Base-by-base conservation (phyloP, 495 filamentous ascomycete species). In the Hypoxylon rickii region DNA sequence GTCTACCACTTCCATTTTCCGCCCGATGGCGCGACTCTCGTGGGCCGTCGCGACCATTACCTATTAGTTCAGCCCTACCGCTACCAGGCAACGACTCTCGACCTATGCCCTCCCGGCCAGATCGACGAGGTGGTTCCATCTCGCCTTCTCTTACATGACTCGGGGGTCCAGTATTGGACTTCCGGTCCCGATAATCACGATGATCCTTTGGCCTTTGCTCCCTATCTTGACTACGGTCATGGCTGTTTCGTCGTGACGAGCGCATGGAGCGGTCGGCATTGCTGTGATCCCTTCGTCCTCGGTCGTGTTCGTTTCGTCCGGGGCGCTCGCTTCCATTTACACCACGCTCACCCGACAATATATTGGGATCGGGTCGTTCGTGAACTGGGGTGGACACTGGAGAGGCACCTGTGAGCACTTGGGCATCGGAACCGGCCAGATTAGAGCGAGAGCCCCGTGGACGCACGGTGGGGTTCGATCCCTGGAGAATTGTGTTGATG, bases 401-500 rank as follows among this genome's bases (percentile, higher is more conserved):
- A 11, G 76, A 78, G 18, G 71, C 71, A 20, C 76, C 76, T 1
- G 75, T 73, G 1, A 79, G 63, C 16, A 79, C 73, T 52, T 79
- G 76, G 4, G 74, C 75, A 46, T 79, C 73, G 20, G 72, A 79
- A 11, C 75, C 77, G 29, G 59, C 73, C 44, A 77, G 48, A 57
- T 64, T 78, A 22, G 64, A 59, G 5, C 75, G 61, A 17, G 72
- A 71, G n/a, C 68, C 60, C 7, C 69, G 63, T n/a, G 67, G 61
- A 3, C 77, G 74, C 51, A 58, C 66, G 58, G 45, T 72, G 21
- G 49, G 64, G 38, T 54, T 69, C 29, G 66, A 65, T 15, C 67
- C 70, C 56, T 77, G 73, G 2, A 83, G 71, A 41, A 73, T 81
- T 41, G 61, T 79, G 47, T 82, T 79, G 13, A 83, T 82, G 19